Evolutionary conservation across 2,329 filamentous ascomycete species (phyloP), one percentile per base, ranked within the genome.

Genomic region (Cordyceps fumosorosea): DNA sequence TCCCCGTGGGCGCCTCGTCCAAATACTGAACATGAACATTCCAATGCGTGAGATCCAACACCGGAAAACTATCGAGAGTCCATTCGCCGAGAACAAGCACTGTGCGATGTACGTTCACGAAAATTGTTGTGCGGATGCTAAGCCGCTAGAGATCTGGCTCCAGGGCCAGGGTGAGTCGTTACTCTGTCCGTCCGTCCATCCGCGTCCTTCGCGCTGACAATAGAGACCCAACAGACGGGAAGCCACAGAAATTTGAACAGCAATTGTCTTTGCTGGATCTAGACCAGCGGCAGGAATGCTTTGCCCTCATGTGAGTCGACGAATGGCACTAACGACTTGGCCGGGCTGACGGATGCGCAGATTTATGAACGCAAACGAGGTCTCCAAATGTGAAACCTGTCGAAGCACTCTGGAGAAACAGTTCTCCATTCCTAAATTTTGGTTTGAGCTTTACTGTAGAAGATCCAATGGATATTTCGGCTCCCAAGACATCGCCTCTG

Each of bases 401-500:
- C 55, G 45, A 37, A 1, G 2, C 11, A 29, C 51, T 1, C 24
- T 66, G 11, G 24, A 63, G 1, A 18, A 16, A 5, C 29, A 18
- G 11, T 64, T 66, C 37, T 37, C 12, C 5, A 56, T 64, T 0
- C 64, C 64, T 2, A 26, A 42, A 0, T 16, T 61, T 20, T 66
- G 65, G 65, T 66, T 62, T 62, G n/a, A 22, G 18, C 7, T 37
- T 0, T 60, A 57, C n/a, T 60, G 42, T 56, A 63, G 47, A 61
- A 56, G 18, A 22, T 29, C 40, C n/a, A 66, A 64, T 34, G 63
- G 65, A 8, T 66, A 63, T 22, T 66, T 66, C 55, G 65, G 65
- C 22, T 58, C 47, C 8, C 50, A 65, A 56, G 65, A 66, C 2
- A 66, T 63, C 7, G 40, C 56, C 29, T 20, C 47, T 3, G 37